Percentiles rank a stretch among this genome's conserved stretches.
Evolutionary conservation across 2,329 filamentous ascomycete species (phyloP).

Genomic region (Verticillium isaacii): DNA sequence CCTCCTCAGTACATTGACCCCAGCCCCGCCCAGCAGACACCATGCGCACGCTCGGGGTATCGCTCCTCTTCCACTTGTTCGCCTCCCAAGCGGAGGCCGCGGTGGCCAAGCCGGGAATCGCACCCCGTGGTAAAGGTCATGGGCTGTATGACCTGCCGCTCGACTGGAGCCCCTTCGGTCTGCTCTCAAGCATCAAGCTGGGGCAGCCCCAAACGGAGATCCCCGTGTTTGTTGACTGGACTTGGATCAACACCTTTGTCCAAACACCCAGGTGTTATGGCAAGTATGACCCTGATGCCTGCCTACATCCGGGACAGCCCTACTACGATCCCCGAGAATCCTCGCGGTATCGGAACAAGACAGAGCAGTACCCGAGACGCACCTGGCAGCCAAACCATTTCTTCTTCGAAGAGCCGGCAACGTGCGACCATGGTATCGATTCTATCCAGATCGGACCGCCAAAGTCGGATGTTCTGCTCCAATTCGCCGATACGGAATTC

Average conservation of each 20-base stretch:
- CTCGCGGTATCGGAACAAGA: constrained; percentile 6
- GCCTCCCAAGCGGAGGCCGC: background rate
- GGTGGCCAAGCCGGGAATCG: background rate
- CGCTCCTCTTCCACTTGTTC: background rate
- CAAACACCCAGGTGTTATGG: constrained; percentile 12
- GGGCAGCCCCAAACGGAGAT: constrained; percentile 9
- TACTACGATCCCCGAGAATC: constrained; percentile 12
- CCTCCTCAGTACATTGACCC: background rate
- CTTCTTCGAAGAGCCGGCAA: constrained; percentile 12
- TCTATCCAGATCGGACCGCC: constrained; percentile 8
- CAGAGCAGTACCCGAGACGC: constrained; percentile 6
- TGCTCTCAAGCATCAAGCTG: constrained; percentile 8
- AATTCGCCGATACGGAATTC: constrained; percentile 12
- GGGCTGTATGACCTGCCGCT: constrained; percentile 10
- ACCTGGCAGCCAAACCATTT: constrained; percentile 16
- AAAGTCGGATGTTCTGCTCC: constrained; percentile 5
- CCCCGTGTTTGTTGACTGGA: constrained; percentile 15
- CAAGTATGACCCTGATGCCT: constrained; percentile 5
- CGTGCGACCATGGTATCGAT: constrained; percentile 12
- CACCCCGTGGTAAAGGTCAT: background rate
- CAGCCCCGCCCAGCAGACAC: background rate
- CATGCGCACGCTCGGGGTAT: background rate
- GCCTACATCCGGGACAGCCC: constrained; percentile 7
- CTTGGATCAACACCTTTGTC: constrained; percentile 13
- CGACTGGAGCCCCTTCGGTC: constrained; percentile 9